These are phyloP conservation scores for Bruguiera parviflora DNA, from an alignment of 345 rosid genomes.

Conservation along the genomic window DNA sequence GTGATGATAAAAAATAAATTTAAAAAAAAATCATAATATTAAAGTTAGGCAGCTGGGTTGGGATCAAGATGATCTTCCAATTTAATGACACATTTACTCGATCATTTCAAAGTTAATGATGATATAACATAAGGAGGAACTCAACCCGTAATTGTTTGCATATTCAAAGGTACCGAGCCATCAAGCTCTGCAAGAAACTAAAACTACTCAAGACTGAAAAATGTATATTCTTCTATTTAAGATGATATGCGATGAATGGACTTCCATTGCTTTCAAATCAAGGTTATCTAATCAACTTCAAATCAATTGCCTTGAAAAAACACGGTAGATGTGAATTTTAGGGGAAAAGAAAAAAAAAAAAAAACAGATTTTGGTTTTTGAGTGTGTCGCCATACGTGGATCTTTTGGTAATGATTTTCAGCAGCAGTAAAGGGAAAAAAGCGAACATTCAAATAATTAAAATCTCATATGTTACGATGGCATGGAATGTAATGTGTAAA, in stretches of 20 bases:
- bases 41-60: too few species aligned
- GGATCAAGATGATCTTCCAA: too few species aligned
- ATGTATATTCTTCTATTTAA: background rate
- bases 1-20: too few species aligned
- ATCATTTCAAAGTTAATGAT: too few species aligned
- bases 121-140: too few species aligned
- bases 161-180: too few species aligned
- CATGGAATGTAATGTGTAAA: too few species aligned
- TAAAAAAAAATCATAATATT: too few species aligned
- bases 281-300: conserved; percentile 33
- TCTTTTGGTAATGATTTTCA: conserved; percentile 28
- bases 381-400: conserved; percentile 16
- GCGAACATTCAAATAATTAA: conserved; percentile 25
- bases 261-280: conserved; percentile 36
- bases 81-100: too few species aligned
- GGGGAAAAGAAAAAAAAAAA: background rate
- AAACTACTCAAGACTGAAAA: background rate
- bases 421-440: conserved; percentile 22
- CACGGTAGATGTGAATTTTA: conserved; percentile 15
- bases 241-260: conserved; percentile 33
- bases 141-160: too few species aligned
- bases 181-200: background rate
- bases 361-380: conserved; percentile 5
- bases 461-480: background rate
- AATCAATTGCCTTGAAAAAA: conserved; percentile 8